Evolutionary conservation across 1,139 yeast genomes (phyloP).

Genomic region (Arxiozyma slooffiae): DNA sequence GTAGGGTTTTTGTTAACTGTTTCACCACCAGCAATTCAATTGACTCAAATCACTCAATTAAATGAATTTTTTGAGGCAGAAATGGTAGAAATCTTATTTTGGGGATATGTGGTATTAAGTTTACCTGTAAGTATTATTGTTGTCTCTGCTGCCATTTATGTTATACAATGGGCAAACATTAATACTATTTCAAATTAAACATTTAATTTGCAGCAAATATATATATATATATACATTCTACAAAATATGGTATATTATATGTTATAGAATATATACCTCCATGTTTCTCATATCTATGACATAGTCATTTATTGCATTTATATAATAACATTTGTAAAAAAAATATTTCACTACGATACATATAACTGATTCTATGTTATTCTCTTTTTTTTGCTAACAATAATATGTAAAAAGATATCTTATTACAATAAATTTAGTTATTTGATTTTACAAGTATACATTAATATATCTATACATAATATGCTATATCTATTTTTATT

Average conservation of each 20-base stretch:
- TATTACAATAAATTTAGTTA: too few species aligned
- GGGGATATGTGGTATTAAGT: slow-evolving; percentile 71
- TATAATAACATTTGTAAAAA: too few species aligned
- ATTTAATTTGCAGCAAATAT: too few species aligned
- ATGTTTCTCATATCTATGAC: background rate
- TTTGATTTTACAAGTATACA: background rate
- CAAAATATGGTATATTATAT: background rate
- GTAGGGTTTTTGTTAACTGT: slow-evolving; percentile 64
- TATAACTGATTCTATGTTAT: background rate
- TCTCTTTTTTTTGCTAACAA: too few species aligned
- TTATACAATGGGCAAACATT: slow-evolving; percentile 31
- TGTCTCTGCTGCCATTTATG: slow-evolving; percentile 51
- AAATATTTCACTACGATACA: background rate
- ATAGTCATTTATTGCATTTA: background rate
- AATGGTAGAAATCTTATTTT: slow-evolving; percentile 67
- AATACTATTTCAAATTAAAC: background rate
- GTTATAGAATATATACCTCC: background rate
- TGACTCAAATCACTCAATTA: slow-evolving; percentile 65
- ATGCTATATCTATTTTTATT: too few species aligned
- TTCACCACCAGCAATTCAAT: slow-evolving; percentile 72
- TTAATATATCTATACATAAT: background rate
- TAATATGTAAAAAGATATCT: background rate
- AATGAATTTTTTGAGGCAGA: slow-evolving; percentile 52
- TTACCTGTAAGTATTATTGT: slow-evolving; percentile 62
- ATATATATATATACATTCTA: background rate